These are phyloP conservation scores for Przewalskia tangutica DNA, from an alignment of 257 asterid genomes.

Conservation along the genomic window DNA sequence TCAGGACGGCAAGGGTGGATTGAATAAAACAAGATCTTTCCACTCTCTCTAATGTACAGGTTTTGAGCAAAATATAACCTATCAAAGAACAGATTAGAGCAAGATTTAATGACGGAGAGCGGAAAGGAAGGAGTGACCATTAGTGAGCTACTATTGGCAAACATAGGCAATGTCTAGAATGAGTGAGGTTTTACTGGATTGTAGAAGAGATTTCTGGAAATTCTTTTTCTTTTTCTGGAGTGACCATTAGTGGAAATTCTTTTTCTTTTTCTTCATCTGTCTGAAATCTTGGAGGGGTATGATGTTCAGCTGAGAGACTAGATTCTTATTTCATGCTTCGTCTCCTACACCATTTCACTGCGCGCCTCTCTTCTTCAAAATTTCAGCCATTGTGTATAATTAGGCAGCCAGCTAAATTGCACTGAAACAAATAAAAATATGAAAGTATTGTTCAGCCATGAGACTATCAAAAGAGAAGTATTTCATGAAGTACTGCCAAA, in stretches of 20 bases:
- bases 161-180: not conserved
- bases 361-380: not conserved
- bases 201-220: not conserved
- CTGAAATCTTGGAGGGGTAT: not conserved
- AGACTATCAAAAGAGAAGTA: not conserved
- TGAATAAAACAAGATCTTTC: not conserved
- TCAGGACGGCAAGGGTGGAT: not conserved
- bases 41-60: not conserved
- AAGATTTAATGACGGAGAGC: not conserved
- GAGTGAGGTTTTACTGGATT: not conserved
- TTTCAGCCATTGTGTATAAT: not conserved
- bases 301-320: not conserved
- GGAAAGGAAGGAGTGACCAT: not conserved
- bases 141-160: not conserved
- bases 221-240: too few species aligned
- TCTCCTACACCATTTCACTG: not conserved
- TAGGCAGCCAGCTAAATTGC: not conserved
- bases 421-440: not conserved
- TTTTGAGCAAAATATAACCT: not conserved
- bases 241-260: too few species aligned
- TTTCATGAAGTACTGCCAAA: not conserved
- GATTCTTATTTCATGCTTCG: not conserved
- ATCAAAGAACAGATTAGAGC: not conserved
- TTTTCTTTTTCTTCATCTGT: not conserved
- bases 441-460: not conserved